A percentile compares a stretch with the other conserved stretches of the same genome.
phyloP scores from a whole-genome alignment of 352 stramenopile species.

The Phytophthora ohioensis region DNA sequence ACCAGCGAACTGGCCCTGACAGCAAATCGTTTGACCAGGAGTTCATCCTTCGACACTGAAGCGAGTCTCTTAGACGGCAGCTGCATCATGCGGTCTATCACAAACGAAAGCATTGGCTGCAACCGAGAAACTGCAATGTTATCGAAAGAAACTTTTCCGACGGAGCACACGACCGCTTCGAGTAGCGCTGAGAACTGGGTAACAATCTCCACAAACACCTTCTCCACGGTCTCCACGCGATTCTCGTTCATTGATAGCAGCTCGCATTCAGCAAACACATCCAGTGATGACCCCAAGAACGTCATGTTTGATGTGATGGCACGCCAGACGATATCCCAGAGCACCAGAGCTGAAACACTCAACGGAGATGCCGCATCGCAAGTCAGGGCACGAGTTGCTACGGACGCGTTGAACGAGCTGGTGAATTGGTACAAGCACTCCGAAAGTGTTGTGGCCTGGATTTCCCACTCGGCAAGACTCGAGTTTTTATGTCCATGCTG shows the following conservation, averaged over 20 bases:
- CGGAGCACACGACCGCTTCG: slow-evolving; percentile 7
- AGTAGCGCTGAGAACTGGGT: slow-evolving; percentile 20
- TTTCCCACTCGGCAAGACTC: slow-evolving; percentile 31
- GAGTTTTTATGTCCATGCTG: not conserved
- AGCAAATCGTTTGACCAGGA: slow-evolving; percentile 15
- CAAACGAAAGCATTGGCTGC: slow-evolving; percentile 24
- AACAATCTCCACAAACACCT: slow-evolving; percentile 13
- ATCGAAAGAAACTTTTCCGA: not conserved
- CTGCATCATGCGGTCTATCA: slow-evolving; percentile 24
- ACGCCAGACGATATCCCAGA: slow-evolving; percentile 54
- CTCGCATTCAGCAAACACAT: slow-evolving; percentile 20
- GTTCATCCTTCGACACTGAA: not conserved
- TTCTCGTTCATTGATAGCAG: slow-evolving; percentile 25
- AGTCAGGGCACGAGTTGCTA: slow-evolving; percentile 16
- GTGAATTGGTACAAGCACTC: slow-evolving; percentile 26
- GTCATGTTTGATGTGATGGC: slow-evolving; percentile 36
- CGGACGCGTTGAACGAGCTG: slow-evolving; percentile 11
- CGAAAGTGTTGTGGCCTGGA: slow-evolving; percentile 12
- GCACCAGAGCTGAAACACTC: slow-evolving; percentile 14
- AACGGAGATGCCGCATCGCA: slow-evolving; percentile 13
- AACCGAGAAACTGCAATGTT: slow-evolving; percentile 14
- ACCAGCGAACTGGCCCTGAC: slow-evolving; percentile 16
- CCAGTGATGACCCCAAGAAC: slow-evolving; percentile 21
- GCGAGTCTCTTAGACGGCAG: not conserved
- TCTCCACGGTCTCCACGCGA: slow-evolving; percentile 15